Base-by-base conservation (phyloP, 768 basidiomycete genomes). In the Lactarius akahatsu region DNA sequence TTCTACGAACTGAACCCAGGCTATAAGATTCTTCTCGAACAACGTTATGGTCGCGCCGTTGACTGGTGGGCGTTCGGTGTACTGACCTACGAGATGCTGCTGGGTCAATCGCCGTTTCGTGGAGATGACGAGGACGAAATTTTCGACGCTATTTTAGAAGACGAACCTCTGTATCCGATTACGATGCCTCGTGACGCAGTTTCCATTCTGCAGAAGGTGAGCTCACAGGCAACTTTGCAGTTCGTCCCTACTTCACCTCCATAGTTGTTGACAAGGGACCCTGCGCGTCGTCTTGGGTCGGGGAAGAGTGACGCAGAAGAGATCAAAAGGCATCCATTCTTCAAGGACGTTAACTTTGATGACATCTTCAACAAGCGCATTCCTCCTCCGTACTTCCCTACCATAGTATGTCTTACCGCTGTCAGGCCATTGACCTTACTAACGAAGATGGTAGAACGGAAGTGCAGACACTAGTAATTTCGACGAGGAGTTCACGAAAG, bases 1-100 rank as follows among this genome's bases (percentile, higher is more conserved):
- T 34, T 13, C 26, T n/a, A 32, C n/a, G 23, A 32, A 47, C 36
- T 41, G 36, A 15, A 64, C 11, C 28, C 34, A 41, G 18, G 26
- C 43, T 71, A 71, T 70, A 68, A 98, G 96, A 99, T 99, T 77
- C 82, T 99, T 61, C 85, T 98, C n/a, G 97, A 99, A 79, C 97
- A 98, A 79, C 91, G 95, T 57, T 99, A 99, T 72, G 96, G 95
- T 11, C 93, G 95, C 45, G 96, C 97, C 13, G 97, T 99, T 50
- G 97, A 99, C 75, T 99, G 97, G 97, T 99, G 97, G 97, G 97
- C 97, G 15, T 98, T 98, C 76, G 97, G 97, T 70, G 97, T 99
- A 4, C 78, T 99, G 72, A 98, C 91, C 30, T 99, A 99, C 75
- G 97, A 99, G 79, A 99, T 99, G 97, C 78, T 99, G 62, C 83